Evolutionary conservation across 768 basidiomycete species (phyloP), one percentile per base, ranked within the genome.

Genomic region (Kwoniella heveanensis): DNA sequence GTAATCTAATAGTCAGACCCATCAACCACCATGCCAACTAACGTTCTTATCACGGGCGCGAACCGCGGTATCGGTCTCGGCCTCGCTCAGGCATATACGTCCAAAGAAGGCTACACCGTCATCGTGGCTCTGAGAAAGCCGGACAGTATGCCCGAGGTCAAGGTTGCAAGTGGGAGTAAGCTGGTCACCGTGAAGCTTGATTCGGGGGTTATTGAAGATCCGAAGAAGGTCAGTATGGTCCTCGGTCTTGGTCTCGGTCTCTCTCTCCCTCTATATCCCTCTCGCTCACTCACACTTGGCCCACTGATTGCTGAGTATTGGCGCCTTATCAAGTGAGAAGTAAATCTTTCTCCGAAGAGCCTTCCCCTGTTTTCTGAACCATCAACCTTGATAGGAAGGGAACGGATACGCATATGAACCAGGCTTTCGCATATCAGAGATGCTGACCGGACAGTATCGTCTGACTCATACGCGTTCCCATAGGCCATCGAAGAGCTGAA

Each of bases 61-160:
- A 69, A 69, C 24, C 59, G 67, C 51, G 64, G 67, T 13, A 55
- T 67, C 29, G 66, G 66, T 17, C 61, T 67, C 19, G 66, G 66
- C 24, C 55, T 67, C 2, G 66, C 57, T 15, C 50, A 67, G 46
- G 61, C 60, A 1, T 67, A 67, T 27, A 56, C 66, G 22, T 22
- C 30, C 29, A 39, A 54, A 29, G 27, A 54, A 15, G 44, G 52
- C 15, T 50, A 32, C 15, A 67, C 55, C 22, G 66, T 67, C 36
- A 51, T 67, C n/a, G 56, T 54, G 7, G 66, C 50, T 3, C 9
- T 67, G 6, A 30, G 66, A 25, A 61, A 57, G 13, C 50, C 57
- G 2, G 25, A 47, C 30, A 32, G 36, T 49, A 57, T 57, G 60
- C 66, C 66, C 22, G 30, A 54, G 1, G 52, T 67, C 30, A 48